Base-by-base conservation (phyloP, 768 basidiomycete species). In the Boletus insuetus region DNA sequence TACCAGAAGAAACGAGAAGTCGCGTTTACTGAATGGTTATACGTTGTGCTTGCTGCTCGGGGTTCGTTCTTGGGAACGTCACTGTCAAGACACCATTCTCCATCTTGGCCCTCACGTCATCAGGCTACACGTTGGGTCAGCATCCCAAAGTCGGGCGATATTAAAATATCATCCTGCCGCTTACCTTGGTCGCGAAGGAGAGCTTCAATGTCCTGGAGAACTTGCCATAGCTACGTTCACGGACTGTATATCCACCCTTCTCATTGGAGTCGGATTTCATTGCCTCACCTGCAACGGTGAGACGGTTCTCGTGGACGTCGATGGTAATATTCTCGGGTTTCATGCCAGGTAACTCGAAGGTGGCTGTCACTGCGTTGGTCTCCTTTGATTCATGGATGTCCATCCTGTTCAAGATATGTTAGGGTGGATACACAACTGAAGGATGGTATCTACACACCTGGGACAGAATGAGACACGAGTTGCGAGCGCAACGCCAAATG, bases 281-380 rank as follows among this genome's bases (percentile, higher is more conserved):
- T 4, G 14, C 38, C 38, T n/a, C 38, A 4, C 38, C 16, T 8
- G 38, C 14, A 19, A 39, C 3, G 8, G 38, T 19, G 38, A 85
- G 68, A 37, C 70, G 74, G 54, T 75, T 72, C 55, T 79, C 74
- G 39, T 75, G 74, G 26, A 82, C 63, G 50, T 82, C 76, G 49
- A 84, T 77, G 42, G 68, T 60, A 46, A 83, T 71, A 45, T 77
- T 71, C 41, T 79, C 76, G 49, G 81, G 77, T 51, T 73, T 78
- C 49, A 83, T 64, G 5, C 83, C 82, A 6, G 83, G 83, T 2
- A 82, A 66, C 60, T 84, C 84, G 53, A 85, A 81, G 11, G 76
- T 75, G 8, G 80, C 81, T 4, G 77, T 80, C 34, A 82, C 75
- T 22, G 60, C 54, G 58, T 77, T 76, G n/a, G 64, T 62, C 0